A percentile compares a stretch with the other conserved stretches of the same genome.
These are phyloP conservation scores for Chenopodium quinoa DNA, from an alignment of 148 eudicot genomes.

Conservation along the genomic window DNA sequence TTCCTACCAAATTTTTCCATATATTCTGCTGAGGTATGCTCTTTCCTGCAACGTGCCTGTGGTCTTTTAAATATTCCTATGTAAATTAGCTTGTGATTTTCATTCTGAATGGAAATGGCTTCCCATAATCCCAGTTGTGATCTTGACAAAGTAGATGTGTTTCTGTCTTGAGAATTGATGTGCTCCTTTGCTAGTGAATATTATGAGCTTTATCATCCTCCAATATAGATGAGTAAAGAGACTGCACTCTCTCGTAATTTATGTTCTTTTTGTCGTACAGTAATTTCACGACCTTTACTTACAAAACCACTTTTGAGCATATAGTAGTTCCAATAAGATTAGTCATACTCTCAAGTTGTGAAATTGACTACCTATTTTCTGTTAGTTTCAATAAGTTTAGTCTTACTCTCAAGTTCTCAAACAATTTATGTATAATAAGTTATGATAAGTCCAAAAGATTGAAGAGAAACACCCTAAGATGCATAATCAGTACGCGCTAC, in stretches of 20 bases:
- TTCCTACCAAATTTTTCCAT: conserved; percentile 63
- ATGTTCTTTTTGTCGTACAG: neutral
- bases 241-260: neutral
- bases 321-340: too few species aligned
- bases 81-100: neutral
- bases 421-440: too few species aligned
- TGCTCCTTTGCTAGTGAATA: neutral
- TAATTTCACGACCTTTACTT: neutral
- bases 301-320: too few species aligned
- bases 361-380: too few species aligned
- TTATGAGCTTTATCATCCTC: neutral
- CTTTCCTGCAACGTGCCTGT: neutral
- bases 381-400: too few species aligned
- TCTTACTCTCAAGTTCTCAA: too few species aligned
- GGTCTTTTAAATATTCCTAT: neutral
- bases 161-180: neutral
- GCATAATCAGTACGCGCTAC: too few species aligned
- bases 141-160: neutral
- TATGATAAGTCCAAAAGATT: too few species aligned
- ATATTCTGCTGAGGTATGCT: conserved; percentile 64
- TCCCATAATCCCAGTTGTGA: too few species aligned
- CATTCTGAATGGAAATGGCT: neutral
- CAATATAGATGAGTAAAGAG: neutral
- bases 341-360: too few species aligned
- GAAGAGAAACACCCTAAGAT: too few species aligned